These are phyloP conservation scores for Xerocomus spinulosus DNA, from an alignment of 768 basidiomycete genomes.

Conservation along the genomic window DNA sequence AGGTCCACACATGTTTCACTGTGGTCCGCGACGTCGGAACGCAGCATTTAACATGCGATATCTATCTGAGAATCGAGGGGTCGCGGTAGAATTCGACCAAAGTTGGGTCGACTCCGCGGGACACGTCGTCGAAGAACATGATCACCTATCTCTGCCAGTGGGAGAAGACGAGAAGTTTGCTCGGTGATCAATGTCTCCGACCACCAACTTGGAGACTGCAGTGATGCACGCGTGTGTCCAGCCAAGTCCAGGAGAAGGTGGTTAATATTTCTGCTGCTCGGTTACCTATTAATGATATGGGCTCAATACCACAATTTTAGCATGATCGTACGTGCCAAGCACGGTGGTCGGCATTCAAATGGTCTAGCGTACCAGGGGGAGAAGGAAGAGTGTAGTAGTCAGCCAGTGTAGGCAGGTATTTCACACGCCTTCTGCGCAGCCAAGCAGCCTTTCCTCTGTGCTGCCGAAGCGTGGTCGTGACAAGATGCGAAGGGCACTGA, in stretches of 20 bases:
- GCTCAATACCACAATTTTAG: background rate
- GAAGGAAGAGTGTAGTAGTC: no score
- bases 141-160: background rate
- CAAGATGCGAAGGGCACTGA: slow-evolving; percentile 24
- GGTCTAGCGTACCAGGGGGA: no score
- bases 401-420: background rate
- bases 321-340: background rate
- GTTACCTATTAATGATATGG: background rate
- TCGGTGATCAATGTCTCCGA: background rate
- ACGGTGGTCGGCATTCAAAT: no score
- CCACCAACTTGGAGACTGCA: background rate
- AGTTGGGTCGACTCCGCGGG: background rate
- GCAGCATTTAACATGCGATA: no score
- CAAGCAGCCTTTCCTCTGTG: background rate
- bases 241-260: background rate
- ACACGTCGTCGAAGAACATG: background rate
- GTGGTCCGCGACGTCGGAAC: no score
- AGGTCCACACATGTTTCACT: no score
- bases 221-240: background rate
- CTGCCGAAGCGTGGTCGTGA: background rate
- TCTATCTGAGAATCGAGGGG: no score
- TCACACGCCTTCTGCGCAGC: slow-evolving; percentile 13
- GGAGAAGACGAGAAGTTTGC: background rate
- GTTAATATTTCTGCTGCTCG: background rate
- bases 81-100: background rate